Conservation (phyloP, 768 basidiomycete species). For the Cubamyces lactineus region DNA sequence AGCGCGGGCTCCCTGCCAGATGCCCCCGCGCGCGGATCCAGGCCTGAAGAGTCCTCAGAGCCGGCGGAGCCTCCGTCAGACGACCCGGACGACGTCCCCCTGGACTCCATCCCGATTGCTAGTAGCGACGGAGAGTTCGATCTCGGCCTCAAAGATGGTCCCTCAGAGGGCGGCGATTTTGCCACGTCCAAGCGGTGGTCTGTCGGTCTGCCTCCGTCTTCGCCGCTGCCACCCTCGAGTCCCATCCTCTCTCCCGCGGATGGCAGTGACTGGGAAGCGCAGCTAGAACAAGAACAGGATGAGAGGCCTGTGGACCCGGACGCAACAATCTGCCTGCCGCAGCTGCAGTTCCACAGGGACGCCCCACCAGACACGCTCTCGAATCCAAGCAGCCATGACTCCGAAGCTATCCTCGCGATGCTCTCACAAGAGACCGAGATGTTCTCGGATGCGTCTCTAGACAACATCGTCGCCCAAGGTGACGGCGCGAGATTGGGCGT, state of each 20-base stretch:
- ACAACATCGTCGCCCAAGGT: background rate
- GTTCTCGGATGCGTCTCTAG: constrained; percentile 9
- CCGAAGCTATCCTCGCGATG: constrained; percentile 20
- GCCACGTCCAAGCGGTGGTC: constrained; percentile 26
- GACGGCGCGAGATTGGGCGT: background rate
- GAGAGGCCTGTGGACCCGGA: constrained; percentile 9
- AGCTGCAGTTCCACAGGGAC: constrained; percentile 12
- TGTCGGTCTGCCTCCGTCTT: constrained; percentile 35
- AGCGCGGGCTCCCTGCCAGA: constrained; percentile 21
- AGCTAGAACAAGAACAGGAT: constrained; percentile 26
- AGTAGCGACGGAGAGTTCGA: constrained; percentile 49
- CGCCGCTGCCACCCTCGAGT: constrained; percentile 39
- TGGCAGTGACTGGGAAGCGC: constrained; percentile 24
- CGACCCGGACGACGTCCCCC: constrained; percentile 36
- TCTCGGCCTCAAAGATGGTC: constrained; percentile 5
- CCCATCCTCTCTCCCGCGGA: constrained; percentile 37
- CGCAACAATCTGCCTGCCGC: constrained; percentile 8
- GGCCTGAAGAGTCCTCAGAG: background rate
- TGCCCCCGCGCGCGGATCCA: constrained; percentile 5
- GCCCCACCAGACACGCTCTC: background rate
- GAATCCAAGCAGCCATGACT: constrained; percentile 11
- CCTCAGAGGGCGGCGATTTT: constrained; percentile 13
- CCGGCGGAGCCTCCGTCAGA: background rate
- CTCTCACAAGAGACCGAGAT: constrained; percentile 18
- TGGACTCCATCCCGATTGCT: constrained; percentile 49